Percentiles rank a stretch among this genome's conserved stretches.
Evolutionary conservation across 495 filamentous ascomycete species (phyloP).

Genomic region (Hyaloscypha variabilis): DNA sequence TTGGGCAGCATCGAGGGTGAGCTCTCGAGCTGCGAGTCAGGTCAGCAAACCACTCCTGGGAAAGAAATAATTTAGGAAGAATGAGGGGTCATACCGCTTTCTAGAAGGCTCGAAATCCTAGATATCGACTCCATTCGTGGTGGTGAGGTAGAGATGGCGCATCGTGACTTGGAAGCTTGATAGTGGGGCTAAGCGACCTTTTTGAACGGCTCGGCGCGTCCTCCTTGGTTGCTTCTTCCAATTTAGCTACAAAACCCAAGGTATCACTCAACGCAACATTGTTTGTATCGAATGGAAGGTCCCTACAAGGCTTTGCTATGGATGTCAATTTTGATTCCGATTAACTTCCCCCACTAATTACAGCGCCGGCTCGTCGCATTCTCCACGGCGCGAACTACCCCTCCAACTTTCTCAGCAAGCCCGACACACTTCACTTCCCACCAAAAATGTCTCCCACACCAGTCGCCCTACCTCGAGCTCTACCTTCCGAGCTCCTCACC

Average conservation of each 20-base stretch:
- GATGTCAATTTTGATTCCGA: slow-evolving; percentile 3
- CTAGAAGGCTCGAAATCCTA: slow-evolving; percentile 87
- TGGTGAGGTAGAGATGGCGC: slow-evolving; percentile 18
- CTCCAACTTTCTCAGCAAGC: not conserved
- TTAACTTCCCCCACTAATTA: slow-evolving; percentile 29
- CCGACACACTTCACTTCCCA: not conserved
- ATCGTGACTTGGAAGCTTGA: slow-evolving; percentile 13
- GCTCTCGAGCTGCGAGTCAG: slow-evolving; percentile 73
- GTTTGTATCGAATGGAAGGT: not conserved
- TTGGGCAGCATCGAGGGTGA: slow-evolving; percentile 95
- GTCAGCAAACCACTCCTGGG: slow-evolving; percentile 6
- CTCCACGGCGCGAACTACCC: not conserved
- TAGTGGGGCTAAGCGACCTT: slow-evolving; percentile 33
- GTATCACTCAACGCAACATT: not conserved
- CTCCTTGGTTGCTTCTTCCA: not conserved
- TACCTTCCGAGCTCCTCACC: slow-evolving; percentile 62
- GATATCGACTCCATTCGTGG: slow-evolving; percentile 90
- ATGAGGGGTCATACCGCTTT: slow-evolving; percentile 67
- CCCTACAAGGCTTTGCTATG: not conserved
- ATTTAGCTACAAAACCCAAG: not conserved
- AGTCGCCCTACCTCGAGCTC: slow-evolving; percentile 46
- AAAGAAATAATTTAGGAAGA: not conserved
- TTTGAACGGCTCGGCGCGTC: too few species aligned
- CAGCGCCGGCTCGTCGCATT: slow-evolving; percentile 3
- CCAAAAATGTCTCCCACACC: slow-evolving; percentile 20